phyloP scores from a whole-genome alignment of 768 basidiomycete genomes.

The Russula emetica region DNA sequence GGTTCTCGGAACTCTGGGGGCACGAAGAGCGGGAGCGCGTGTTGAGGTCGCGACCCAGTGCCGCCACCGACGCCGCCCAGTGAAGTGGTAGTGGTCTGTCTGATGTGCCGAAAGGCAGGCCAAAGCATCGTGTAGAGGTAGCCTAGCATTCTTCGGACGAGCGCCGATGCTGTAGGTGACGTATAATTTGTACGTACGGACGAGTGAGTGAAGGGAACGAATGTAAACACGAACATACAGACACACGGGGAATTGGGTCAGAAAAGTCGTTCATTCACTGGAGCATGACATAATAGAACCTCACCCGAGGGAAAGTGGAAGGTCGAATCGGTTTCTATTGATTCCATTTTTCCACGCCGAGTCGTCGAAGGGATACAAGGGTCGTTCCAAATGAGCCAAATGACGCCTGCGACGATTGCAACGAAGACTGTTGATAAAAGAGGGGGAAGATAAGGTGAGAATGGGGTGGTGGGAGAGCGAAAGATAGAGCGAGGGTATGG shows the following conservation, averaged over 20 bases:
- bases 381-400: conserved; percentile 6
- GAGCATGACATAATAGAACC: not conserved
- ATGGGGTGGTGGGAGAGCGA: not conserved
- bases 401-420: not conserved
- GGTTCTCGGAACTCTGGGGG: conserved; percentile 10
- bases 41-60: not conserved
- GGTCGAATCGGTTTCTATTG: not conserved
- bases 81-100: conserved; percentile 4
- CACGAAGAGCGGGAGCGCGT: conserved; percentile 7
- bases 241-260: not conserved
- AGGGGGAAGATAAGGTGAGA: conserved; percentile 6
- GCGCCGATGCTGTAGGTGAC: conserved; percentile 1
- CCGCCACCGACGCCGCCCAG: not conserved
- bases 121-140: conserved; percentile 12
- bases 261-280: not conserved
- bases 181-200: too few relatives aligned
- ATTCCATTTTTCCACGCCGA: not conserved
- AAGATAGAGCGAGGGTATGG: not conserved
- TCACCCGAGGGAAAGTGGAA: not conserved
- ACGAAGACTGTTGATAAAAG: conserved; percentile 17
- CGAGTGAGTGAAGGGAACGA: not conserved
- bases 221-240: not conserved
- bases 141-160: conserved; percentile 7
- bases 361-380: not conserved
- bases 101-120: conserved; percentile 9